These are phyloP conservation scores for Vitis riparia DNA, from an alignment of 164 flowering plant species.

Conservation along the genomic window DNA sequence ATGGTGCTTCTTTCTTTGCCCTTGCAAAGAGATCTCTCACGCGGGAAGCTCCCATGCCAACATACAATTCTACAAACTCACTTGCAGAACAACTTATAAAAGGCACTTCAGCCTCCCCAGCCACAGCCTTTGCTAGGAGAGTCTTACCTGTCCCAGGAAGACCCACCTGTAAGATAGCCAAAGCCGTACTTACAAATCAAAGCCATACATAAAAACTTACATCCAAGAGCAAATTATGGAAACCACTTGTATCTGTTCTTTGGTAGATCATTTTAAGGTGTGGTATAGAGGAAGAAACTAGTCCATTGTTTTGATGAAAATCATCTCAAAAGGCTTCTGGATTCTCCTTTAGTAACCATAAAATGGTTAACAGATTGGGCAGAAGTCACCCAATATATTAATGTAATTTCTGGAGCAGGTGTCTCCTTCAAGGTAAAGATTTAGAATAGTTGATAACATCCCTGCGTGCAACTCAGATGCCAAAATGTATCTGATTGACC, in stretches of 20 bases:
- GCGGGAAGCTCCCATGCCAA: conserved; percentile 99
- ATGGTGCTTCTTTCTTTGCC: conserved; percentile 97
- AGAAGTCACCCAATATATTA: not conserved
- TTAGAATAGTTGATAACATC: not conserved
- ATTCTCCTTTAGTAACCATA: no score
- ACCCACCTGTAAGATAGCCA: conserved; percentile 75
- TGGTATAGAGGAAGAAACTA: no score
- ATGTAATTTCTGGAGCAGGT: not conserved
- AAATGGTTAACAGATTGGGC: not conserved
- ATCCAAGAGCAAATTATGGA: not conserved
- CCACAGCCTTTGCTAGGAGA: conserved; percentile 96
- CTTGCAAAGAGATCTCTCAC: conserved; percentile 94
- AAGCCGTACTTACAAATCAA: conserved; percentile 11
- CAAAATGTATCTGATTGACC: no score
- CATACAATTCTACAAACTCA: conserved; percentile 97
- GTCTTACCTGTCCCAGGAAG: conserved; percentile 99
- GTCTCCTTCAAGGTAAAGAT: not conserved
- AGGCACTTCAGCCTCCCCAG: conserved; percentile 99
- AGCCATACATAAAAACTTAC: not conserved
- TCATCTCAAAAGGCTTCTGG: no score
- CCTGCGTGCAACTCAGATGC: not conserved
- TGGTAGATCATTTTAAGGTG: not conserved
- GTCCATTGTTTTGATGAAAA: no score
- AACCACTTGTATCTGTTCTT: not conserved
- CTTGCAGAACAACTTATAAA: conserved; percentile 97